phyloP scores from a whole-genome alignment of 257 asterid genomes.

The Paulownia fortunei region DNA sequence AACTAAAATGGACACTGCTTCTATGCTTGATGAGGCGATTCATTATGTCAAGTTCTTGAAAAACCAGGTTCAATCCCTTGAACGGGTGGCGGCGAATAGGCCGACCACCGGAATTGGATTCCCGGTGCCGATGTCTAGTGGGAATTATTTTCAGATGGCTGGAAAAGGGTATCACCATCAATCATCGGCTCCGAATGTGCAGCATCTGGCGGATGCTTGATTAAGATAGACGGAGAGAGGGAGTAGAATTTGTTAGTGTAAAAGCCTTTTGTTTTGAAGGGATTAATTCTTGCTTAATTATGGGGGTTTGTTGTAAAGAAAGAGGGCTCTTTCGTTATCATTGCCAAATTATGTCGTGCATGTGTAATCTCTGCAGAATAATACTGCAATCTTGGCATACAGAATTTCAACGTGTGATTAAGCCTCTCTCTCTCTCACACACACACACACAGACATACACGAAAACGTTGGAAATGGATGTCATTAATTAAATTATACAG shows the following conservation, averaged over 20 bases:
- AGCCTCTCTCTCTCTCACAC: neutral
- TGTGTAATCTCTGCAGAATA: constrained; percentile 48
- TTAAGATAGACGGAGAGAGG: neutral
- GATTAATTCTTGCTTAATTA: constrained; percentile 36
- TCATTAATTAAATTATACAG: neutral
- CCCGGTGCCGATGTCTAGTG: constrained; percentile 82
- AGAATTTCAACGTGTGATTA: constrained; percentile 2
- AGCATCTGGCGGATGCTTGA: constrained; percentile 54
- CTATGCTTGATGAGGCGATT: constrained; percentile 94
- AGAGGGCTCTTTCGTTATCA: constrained; percentile 24
- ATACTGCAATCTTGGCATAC: constrained; percentile 39
- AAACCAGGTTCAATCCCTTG: constrained; percentile 80
- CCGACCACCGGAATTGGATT: constrained; percentile 64
- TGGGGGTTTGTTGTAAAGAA: constrained; percentile 43
- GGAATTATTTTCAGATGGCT: constrained; percentile 60
- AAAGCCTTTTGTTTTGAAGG: neutral
- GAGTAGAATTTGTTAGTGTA: neutral
- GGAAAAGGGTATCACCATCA: constrained; percentile 52
- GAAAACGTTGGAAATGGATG: neutral
- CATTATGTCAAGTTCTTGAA: constrained; percentile 89
- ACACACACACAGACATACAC: neutral
- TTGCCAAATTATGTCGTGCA: constrained; percentile 67
- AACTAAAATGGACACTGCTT: constrained; percentile 95
- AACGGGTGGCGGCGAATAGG: constrained; percentile 63
- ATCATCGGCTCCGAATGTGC: constrained; percentile 39